A percentile compares a stretch with the other conserved stretches of the same genome.
phyloP scores from a whole-genome alignment of 495 filamentous ascomycete genomes.

The Penicillium pulvis region DNA sequence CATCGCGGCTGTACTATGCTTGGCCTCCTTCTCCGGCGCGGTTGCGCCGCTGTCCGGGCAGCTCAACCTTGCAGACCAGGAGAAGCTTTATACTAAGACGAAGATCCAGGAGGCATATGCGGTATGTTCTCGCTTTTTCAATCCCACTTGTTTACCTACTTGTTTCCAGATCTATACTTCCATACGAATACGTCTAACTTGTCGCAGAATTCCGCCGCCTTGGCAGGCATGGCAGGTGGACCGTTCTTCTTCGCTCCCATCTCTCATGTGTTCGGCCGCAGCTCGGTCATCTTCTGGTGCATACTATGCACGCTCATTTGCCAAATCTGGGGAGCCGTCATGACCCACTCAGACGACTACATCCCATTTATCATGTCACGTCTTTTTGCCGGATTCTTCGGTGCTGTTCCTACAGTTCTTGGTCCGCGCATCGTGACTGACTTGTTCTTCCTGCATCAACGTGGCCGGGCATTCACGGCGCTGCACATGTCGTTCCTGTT shows the following conservation, averaged over 20 bases:
- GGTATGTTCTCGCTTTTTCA: conserved; percentile 13
- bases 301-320: conserved; percentile 35
- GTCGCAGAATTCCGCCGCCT: conserved; percentile 39
- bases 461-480: conserved; percentile 45
- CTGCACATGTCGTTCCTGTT: conserved; percentile 44
- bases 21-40: conserved; percentile 34
- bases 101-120: conserved; percentile 30
- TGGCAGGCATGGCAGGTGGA: conserved; percentile 44
- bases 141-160: not conserved
- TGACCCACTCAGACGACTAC: conserved; percentile 44
- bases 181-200: conserved; percentile 9
- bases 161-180: not conserved
- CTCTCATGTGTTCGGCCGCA: conserved; percentile 40
- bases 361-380: conserved; percentile 48
- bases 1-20: conserved; percentile 34
- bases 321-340: conserved; percentile 44
- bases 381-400: conserved; percentile 44
- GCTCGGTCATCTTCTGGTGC: conserved; percentile 48
- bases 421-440: conserved; percentile 45
- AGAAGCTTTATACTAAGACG: conserved; percentile 31
- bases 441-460: conserved; percentile 50
- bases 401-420: conserved; percentile 39
- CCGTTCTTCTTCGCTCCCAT: conserved; percentile 48
- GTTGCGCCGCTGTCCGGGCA: conserved; percentile 37
- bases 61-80: conserved; percentile 34